These are phyloP conservation scores for Danielozyma ontarioensis DNA, from an alignment of 805 yeast genomes.

Conservation along the genomic window DNA sequence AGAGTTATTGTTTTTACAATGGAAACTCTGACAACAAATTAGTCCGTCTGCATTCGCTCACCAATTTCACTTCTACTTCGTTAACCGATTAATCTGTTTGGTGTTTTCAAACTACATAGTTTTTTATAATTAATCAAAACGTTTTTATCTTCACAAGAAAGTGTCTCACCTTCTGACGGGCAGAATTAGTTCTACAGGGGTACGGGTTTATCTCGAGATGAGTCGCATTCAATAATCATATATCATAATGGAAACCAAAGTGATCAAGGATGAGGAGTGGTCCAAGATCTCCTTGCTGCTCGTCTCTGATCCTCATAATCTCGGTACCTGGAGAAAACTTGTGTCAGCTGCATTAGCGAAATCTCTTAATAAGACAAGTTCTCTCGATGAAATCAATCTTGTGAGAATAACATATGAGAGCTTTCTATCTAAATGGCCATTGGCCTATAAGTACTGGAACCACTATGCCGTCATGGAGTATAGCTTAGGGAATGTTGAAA, in stretches of 20 bases:
- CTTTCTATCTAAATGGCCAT: conserved; percentile 44
- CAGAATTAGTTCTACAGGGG: too few relatives aligned
- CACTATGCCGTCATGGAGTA: conserved; percentile 46
- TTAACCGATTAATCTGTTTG: not conserved
- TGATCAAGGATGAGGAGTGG: not conserved
- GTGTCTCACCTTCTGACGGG: too few relatives aligned
- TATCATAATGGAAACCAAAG: too few relatives aligned
- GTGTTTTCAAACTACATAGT: not conserved
- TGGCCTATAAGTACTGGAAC: conserved; percentile 54
- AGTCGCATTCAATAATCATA: too few relatives aligned
- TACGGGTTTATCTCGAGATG: too few relatives aligned
- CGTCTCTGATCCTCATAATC: not conserved
- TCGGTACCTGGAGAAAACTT: not conserved
- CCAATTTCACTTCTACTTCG: not conserved
- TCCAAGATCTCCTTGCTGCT: not conserved
- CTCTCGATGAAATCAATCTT: conserved; percentile 25
- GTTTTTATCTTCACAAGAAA: too few relatives aligned
- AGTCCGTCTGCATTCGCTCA: not conserved
- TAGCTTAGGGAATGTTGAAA: conserved; percentile 36
- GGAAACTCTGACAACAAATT: conserved; percentile 9
- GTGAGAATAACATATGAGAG: conserved; percentile 38
- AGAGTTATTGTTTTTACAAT: conserved; percentile 32
- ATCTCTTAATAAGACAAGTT: too few relatives aligned
- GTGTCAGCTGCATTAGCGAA: not conserved
- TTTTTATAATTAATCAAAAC: too few relatives aligned